Percentiles rank a stretch among this genome's conserved stretches.
These are phyloP conservation scores for Beauveria varroae DNA, from an alignment of 2,329 filamentous ascomycete genomes.

Conservation along the genomic window DNA sequence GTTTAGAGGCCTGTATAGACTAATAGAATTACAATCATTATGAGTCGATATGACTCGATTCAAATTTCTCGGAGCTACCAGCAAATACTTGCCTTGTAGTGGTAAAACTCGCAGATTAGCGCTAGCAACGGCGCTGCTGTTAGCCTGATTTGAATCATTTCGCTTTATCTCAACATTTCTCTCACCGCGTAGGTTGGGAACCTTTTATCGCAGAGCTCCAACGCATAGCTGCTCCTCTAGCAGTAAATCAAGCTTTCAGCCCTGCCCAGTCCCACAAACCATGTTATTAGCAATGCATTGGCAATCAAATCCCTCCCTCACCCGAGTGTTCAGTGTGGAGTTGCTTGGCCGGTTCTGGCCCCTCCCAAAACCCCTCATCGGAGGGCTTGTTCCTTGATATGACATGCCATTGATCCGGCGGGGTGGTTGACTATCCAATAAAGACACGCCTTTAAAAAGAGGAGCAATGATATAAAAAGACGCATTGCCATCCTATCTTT, in stretches of 20 bases:
- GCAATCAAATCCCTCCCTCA: background rate
- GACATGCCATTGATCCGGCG: background rate
- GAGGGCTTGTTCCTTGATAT: background rate
- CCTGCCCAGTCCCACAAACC: background rate
- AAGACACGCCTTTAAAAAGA: background rate
- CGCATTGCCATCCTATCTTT: background rate
- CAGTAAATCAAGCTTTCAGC: background rate
- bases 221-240: background rate
- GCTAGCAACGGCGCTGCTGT: conserved; percentile 2
- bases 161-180: background rate
- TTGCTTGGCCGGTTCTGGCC: background rate
- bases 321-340: conserved; percentile 1
- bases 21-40: background rate
- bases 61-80: background rate
- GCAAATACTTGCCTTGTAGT: background rate
- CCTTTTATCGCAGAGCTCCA: too few species aligned
- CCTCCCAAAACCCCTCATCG: conserved; percentile 4
- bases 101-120: background rate
- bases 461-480: conserved; percentile 7
- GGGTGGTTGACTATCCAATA: background rate
- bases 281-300: background rate
- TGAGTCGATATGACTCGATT: conserved; percentile 2
- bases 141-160: background rate
- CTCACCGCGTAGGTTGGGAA: too few species aligned
- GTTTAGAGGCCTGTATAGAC: background rate